Base-by-base conservation (phyloP, 495 filamentous ascomycete species). In the Penicillium waksmanii region DNA sequence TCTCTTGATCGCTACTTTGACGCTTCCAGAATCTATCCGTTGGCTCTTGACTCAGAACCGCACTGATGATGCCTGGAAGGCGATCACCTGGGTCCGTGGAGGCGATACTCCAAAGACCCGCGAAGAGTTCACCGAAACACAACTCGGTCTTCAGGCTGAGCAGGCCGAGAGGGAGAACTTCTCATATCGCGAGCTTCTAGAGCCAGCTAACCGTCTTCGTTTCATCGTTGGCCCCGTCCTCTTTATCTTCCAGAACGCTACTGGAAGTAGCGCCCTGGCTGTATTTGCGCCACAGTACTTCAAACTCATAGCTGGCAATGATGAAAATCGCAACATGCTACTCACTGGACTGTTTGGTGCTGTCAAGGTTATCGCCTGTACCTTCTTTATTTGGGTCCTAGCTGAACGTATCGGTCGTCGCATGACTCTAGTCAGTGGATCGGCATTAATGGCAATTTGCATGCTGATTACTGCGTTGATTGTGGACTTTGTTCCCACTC, bases 41-140 rank as follows among this genome's bases (percentile, higher is more conserved):
- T 85, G 82, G 81, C 78, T 83, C 10, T 69, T 79, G 13, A 72
- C 72, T 15, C 70, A 77, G 35, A 77, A 74, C 13, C 63, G 73
- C 53, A 75, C 60, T 62, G 75, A 36, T 54, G 76, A 61, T 31
- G 81, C 81, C 31, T 76, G 76, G 75, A 58, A 64, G 47, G 79
- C 77, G 35, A 73, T 85, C 5, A 61, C 62, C 35, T 83, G 80
- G 80, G 77, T 83, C 52, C 77, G 81, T n/a, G 78, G 71, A 31
- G 66, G 73, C 43, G 67, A 64, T 61, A 49, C 60, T 60, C 42
- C 57, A 55, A 54, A 70, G 53, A 73, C 80, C 13, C 69, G 67
- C 43, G 74, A 73, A 42, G 81, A 83, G 63, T 80, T 83, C 50
- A 65, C 71, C 21, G 73, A 79, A 31, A 82, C 81, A 18, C 66